Base-by-base conservation (phyloP, 805 yeast genomes). In the Pichia exigua region DNA sequence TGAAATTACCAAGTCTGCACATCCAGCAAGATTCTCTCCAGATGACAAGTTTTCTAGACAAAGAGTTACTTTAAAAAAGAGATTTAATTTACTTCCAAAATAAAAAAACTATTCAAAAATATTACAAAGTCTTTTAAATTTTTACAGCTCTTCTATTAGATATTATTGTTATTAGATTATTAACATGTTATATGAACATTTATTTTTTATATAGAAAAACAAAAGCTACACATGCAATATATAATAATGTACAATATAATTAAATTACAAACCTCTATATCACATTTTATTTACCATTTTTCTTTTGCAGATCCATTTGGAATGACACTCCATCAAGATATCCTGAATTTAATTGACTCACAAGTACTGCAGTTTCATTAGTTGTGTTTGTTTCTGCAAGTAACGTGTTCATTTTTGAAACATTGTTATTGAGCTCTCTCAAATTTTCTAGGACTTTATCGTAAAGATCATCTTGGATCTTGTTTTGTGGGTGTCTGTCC, bases 31-130 rank as follows among this genome's bases (percentile, higher is more conserved):
- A 74, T 94, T 94, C 72, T 94, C 99, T 35, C 99, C 99, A 61
- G 99, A 94, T 70, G 99, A 94, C 81, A 94, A 94, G 75, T 92
- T 89, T 77, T 94, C 99, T 46, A 86, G 97, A 78, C 98, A 94
- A 74, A 88, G 99, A 81, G 97, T 94, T 48, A 92, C 98, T 52
- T 79, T 94, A 68, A 94, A 94, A 83, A 94, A 89, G 79, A 85
- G 99, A 77, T 92, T 73, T 69, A 83, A 84, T 61, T 69, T 94
- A 70, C 77, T 94, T 68, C 96, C 96, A 64, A 85, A 95, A 46
- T 49, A 51, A 47, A 42, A 26, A 49, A 46, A 27, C 17, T 20
- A 18, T 20, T n/a, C 10, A 9, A 35, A 7, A n/a, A 2, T n/a
- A 35, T 35, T 20, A 35, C 39, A 17, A 11, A n/a, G 6, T 35